Percentiles rank a stretch among this genome's conserved stretches.
phyloP scores from a whole-genome alignment of 352 stramenopile genomes.

The Aphanomyces stellatus region DNA sequence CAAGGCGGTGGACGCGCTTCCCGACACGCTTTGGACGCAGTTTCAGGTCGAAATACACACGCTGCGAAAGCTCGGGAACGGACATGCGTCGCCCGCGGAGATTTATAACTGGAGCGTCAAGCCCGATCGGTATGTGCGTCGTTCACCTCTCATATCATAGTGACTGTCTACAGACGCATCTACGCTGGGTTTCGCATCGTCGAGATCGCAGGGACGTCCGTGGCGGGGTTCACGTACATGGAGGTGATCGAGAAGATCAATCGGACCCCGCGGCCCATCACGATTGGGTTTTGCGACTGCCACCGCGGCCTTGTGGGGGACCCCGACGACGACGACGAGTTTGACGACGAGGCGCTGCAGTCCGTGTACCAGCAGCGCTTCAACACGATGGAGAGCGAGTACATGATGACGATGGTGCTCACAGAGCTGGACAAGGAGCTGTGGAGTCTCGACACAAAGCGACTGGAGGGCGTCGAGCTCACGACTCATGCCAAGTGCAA shows the following conservation, averaged over 20 bases:
- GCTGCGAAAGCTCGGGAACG: constrained; percentile 43
- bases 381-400: constrained; percentile 62
- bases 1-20: constrained; percentile 68
- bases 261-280: constrained; percentile 48
- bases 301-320: constrained; percentile 77
- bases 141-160: not conserved
- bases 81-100: constrained; percentile 73
- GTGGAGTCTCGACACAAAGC: constrained; percentile 45
- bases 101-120: constrained; percentile 89
- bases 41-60: constrained; percentile 16
- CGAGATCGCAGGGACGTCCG: constrained; percentile 62
- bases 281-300: constrained; percentile 79
- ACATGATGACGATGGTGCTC: constrained; percentile 66
- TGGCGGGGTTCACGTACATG: constrained; percentile 70
- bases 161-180: constrained; percentile 32
- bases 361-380: constrained; percentile 38
- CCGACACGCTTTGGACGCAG: constrained; percentile 27
- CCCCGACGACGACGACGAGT: constrained; percentile 39
- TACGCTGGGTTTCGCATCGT: constrained; percentile 75
- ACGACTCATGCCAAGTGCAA: constrained; percentile 21
- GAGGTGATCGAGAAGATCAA: constrained; percentile 73
- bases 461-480: constrained; percentile 37
- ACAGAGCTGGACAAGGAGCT: constrained; percentile 72
- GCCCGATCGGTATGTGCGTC: constrained; percentile 52
- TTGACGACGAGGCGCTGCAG: constrained; percentile 61